Evolutionary conservation across 192 early-diverging fungal genomes (phyloP), one percentile per base, ranked within the genome.

Genomic region (Gigaspora rosea): DNA sequence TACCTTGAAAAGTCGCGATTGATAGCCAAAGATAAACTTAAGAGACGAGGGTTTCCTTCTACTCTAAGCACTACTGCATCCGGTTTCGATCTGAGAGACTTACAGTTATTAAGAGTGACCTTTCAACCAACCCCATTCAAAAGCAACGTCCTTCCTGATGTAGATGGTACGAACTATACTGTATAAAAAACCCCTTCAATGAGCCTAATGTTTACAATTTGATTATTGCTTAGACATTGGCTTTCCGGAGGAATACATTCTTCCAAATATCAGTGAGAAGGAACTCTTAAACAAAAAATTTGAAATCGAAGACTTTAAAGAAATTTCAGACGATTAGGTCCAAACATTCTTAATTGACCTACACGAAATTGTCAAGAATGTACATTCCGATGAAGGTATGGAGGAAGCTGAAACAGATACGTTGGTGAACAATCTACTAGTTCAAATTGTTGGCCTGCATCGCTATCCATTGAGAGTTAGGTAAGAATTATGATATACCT

Each of bases 101-200:
- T 67, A n/a, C 16, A 67, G 65, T 15, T 48, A 67, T n/a, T 67
- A 48, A 67, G 7, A 67, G 65, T 67, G 65, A 67, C 15, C 65
- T 67, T 67, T 12, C 65, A 48, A 67, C 36, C 65, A 47, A 12
- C 65, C 16, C 15, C n/a, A n/a, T n/a, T 48, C 65, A 1, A 67
- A 6, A 32, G 6, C 33, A n/a, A 36, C 16, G 35, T 67, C 47
- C 35, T 67, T 12, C 65, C 65, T 48, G n/a, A 67, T 36, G 27
- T 32, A 20, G 15, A 67, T 36, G 65, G 65, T 67, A 67, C 65
- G 65, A 67, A 48, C 36, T 67, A 67, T 48, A n/a, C 22, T 67
- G 36, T 48, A 20, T 67, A 22, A 32, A 67, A 22, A 41, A 41
- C 36, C 36, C 65, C n/a, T n/a, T 67, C 47, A 41, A 11, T 41